Evolutionary conservation across 2,329 filamentous ascomycete species (phyloP), one percentile per base, ranked within the genome.

Genomic region (Fusarium hainanense): DNA sequence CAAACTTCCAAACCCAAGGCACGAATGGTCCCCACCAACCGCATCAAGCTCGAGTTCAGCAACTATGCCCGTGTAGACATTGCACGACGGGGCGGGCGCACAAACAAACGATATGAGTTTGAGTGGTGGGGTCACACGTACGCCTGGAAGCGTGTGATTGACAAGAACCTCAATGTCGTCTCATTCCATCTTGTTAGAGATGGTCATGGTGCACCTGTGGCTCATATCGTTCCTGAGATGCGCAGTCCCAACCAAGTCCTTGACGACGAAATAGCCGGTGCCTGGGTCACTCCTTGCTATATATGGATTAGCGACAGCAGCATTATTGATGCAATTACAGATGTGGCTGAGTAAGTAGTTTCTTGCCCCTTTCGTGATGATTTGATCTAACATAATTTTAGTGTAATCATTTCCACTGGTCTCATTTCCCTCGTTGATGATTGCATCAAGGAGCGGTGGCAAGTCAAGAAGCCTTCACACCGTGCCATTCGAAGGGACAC

Each of bases 61-160:
- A 99, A 98, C 82, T 99, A 99, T 78, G 95, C 95, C 4, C 93
- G 96, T 74, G 89, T 98, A 42, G 92, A 97, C 70, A 82, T 99
- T 52, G 89, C 88, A 71, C 89, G 93, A 52, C 90, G 88, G 71
- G 83, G 85, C 46, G 85, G 85, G 55, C 90, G 88, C 70, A 83
- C 85, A 40, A 85, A 85, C 68, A 95, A 94, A 81, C 88, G 89
- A 66, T 98, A 98, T 79, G 92, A 94, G 58, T 98, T 97, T 75
- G 92, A 95, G 77, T 97, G 97, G 85, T 98, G 96, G 96, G 93
- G 93, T 27, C 87, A 91, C 73, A 87, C 85, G 57, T 98, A 98
- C 80, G 84, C 88, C 54, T 98, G 96, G 96, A 92, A 90, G 79
- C 89, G 93, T 40, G 86, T 91, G 50, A 89, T 91, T 76, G 89